Evolutionary conservation across 1,284 basidiomycete species (phyloP).

Genomic region (Meira miltonrushii): DNA sequence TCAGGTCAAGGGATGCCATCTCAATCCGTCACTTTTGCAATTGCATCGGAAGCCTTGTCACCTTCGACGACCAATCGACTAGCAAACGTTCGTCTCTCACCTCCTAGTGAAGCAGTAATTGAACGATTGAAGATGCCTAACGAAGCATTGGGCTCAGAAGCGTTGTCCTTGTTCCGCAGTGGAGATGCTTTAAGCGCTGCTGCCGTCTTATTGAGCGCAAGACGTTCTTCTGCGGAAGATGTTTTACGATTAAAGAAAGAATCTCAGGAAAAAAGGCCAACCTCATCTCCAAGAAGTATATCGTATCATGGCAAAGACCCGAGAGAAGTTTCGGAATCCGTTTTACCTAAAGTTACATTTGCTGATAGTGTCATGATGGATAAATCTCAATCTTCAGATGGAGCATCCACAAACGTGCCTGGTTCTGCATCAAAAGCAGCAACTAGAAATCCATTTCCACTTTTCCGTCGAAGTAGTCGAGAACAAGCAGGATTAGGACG

Average conservation of each 20-base stretch:
- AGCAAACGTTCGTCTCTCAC: not conserved
- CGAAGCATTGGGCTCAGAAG: not conserved
- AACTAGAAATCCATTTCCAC: not conserved
- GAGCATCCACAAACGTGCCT: not conserved
- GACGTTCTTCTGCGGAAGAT: conserved; percentile 11
- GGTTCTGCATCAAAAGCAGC: not conserved
- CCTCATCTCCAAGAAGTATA: conserved; percentile 1
- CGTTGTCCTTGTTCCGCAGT: not conserved
- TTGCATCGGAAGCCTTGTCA: not conserved
- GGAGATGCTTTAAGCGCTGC: conserved; percentile 14
- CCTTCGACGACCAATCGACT: not conserved
- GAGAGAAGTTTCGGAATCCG: not conserved
- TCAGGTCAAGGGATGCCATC: not conserved
- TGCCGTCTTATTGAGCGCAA: conserved; percentile 4
- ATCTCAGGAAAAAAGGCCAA: not conserved
- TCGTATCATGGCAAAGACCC: conserved; percentile 7
- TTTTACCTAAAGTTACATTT: not conserved
- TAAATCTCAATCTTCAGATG: too few relatives aligned
- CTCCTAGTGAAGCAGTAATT: not conserved
- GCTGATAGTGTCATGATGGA: not conserved
- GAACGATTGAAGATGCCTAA: not conserved
- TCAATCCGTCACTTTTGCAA: not conserved
- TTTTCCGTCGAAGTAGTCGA: conserved; percentile 29
- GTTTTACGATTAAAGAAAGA: not conserved
- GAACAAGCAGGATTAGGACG: conserved; percentile 44